Evolutionary conservation across 2,329 filamentous ascomycete species (phyloP).

Genomic region (Paecilomyces formosus): DNA sequence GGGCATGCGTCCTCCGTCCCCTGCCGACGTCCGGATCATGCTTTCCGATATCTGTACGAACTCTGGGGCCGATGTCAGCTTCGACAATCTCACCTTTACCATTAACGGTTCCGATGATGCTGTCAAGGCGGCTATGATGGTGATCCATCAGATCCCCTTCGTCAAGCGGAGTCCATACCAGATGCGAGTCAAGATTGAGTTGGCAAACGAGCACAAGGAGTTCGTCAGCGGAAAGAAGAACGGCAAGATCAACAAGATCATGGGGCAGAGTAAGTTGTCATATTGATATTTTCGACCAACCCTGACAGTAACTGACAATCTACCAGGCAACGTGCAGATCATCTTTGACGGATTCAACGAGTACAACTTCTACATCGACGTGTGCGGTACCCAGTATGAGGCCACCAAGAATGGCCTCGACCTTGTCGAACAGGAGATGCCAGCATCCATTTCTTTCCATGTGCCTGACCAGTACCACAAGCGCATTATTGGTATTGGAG

Average conservation of each 20-base stretch:
- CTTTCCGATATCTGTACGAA: conserved; percentile 93
- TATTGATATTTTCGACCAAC: background rate
- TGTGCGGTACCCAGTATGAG: conserved; percentile 85
- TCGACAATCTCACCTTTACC: conserved; percentile 88
- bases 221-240: conserved; percentile 99
- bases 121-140: conserved; percentile 89
- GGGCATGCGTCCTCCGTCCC: conserved; percentile 53
- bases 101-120: conserved; percentile 94
- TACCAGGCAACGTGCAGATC: conserved; percentile 81
- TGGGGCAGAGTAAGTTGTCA: conserved; percentile 74
- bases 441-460: conserved; percentile 97
- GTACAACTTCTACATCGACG: conserved; percentile 99
- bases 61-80: conserved; percentile 88
- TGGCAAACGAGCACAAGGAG: conserved; percentile 98
- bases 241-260: conserved; percentile 99
- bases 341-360: conserved; percentile 99
- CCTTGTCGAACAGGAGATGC: conserved; percentile 98
- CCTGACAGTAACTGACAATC: background rate
- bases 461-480: conserved; percentile 99
- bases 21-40: conserved; percentile 75
- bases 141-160: conserved; percentile 86
- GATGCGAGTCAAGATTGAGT: conserved; percentile 95
- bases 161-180: conserved; percentile 82
- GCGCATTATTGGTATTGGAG: conserved; percentile 96
- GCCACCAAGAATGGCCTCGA: conserved; percentile 88